Percentiles rank a stretch among this genome's conserved stretches.
Conservation (phyloP, 768 basidiomycete genomes). For the Lactarius hengduanensis region DNA sequence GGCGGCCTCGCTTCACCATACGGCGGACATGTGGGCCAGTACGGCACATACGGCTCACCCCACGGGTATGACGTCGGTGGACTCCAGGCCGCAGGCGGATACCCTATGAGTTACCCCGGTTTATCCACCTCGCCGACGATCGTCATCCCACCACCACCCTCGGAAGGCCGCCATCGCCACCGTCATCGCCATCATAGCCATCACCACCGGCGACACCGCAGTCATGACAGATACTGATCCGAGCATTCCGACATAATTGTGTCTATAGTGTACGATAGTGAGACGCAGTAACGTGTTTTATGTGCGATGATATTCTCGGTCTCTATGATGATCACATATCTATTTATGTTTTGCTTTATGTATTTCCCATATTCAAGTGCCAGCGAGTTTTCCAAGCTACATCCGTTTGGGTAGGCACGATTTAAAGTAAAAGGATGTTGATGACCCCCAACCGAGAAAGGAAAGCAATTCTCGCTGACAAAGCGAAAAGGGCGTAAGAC, state of each 20-base stretch:
- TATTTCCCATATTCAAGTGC: background rate
- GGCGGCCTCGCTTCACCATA: slow-evolving; percentile 12
- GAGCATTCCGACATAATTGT: background rate
- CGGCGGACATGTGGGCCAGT: slow-evolving; percentile 12
- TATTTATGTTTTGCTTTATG: background rate
- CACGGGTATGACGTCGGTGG: slow-evolving; percentile 15
- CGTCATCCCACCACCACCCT: background rate
- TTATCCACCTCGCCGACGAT: background rate
- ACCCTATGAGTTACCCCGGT: slow-evolving; percentile 9
- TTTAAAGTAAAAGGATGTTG: background rate
- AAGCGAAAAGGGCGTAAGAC: background rate
- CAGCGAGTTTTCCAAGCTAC: background rate
- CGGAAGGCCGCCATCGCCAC: background rate
- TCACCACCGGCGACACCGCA: slow-evolving; percentile 27
- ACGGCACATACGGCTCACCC: background rate
- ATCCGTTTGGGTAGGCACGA: background rate
- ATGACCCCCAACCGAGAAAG: background rate
- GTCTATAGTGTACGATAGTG: background rate
- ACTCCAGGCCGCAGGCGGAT: background rate
- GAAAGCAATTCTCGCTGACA: slow-evolving; percentile 10
- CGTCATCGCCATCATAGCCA: slow-evolving; percentile 9
- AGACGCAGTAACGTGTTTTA: background rate
- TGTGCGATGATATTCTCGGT: background rate
- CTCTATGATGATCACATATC: background rate
- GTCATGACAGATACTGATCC: slow-evolving; percentile 20